Conservation (phyloP, 2,329 filamentous ascomycete genomes). For the Pseudopithomyces chartarum region DNA sequence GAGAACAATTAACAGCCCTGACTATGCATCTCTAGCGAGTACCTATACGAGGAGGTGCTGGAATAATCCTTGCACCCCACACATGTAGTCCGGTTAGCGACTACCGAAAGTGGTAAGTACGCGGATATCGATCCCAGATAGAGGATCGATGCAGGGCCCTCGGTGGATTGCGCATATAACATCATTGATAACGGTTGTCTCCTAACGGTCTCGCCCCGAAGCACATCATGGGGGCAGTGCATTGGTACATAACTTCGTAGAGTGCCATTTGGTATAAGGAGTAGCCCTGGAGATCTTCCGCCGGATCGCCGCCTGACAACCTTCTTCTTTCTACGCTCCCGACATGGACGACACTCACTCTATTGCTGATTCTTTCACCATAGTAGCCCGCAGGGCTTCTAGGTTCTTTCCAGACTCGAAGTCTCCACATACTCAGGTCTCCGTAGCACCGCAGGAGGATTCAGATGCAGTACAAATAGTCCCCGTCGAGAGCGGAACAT, state of each 20-base stretch:
- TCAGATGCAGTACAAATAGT: constrained; percentile 17
- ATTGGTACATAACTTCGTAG: background rate
- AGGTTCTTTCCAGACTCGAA: background rate
- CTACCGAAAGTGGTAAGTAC: background rate
- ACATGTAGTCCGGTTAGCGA: background rate
- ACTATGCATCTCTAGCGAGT: background rate
- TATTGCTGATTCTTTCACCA: background rate
- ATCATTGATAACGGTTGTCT: background rate
- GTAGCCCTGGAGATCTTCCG: background rate
- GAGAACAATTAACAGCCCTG: background rate
- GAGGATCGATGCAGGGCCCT: background rate
- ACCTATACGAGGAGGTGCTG: background rate
- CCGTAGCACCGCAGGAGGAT: background rate
- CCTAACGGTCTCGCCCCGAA: background rate
- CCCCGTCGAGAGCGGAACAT: constrained; percentile 10
- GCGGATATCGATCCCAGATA: background rate
- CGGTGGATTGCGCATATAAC: background rate
- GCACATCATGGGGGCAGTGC: background rate
- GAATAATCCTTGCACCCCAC: background rate
- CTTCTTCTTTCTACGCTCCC: background rate
- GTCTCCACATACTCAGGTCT: background rate
- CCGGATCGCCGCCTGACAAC: background rate
- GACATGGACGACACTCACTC: background rate
- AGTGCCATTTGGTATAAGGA: background rate
- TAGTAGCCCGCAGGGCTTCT: background rate